phyloP scores from a whole-genome alignment of 148 eudicot species.

The Cornus suecica region DNA sequence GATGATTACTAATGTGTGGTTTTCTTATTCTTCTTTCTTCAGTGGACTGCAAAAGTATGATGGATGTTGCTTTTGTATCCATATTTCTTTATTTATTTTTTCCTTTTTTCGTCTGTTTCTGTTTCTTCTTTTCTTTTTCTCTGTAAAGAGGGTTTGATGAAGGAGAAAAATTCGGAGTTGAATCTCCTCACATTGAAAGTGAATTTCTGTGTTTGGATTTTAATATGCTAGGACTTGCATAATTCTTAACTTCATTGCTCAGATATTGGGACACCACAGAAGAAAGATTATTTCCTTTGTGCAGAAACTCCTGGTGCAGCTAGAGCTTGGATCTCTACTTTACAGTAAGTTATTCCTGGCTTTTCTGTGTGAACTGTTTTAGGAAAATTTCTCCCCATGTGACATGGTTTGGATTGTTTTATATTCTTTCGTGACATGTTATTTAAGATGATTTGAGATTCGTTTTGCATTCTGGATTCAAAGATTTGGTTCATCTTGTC shows the following conservation, averaged over 20 bases:
- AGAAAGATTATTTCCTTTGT: constrained; percentile 92
- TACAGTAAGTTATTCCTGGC: constrained; percentile 63
- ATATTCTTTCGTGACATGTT: not conserved
- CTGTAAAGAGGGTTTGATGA: not conserved
- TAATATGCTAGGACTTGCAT: not conserved
- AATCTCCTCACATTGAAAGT: not conserved
- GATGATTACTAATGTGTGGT: constrained; percentile 20
- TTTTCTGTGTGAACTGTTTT: constrained; percentile 10
- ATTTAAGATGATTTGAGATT: not conserved
- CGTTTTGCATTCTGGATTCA: not conserved
- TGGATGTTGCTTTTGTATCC: constrained; percentile 99
- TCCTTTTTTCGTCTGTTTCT: not conserved
- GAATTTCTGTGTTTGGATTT: not conserved
- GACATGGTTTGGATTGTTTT: not conserved
- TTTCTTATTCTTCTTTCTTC: constrained; percentile 30
- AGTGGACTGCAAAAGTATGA: constrained; percentile 97
- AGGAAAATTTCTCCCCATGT: not conserved
- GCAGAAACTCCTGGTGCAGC: constrained; percentile 99
- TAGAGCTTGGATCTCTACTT: constrained; percentile 93
- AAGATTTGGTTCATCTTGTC: not conserved
- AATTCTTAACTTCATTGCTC: constrained; percentile 45
- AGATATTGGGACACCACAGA: constrained; percentile 99
- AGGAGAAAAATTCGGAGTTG: not conserved
- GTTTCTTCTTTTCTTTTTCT: not conserved
- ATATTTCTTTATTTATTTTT: constrained; percentile 2